These are phyloP conservation scores for Scheffersomyces amazonensis DNA, from an alignment of 805 yeast species.

Conservation along the genomic window DNA sequence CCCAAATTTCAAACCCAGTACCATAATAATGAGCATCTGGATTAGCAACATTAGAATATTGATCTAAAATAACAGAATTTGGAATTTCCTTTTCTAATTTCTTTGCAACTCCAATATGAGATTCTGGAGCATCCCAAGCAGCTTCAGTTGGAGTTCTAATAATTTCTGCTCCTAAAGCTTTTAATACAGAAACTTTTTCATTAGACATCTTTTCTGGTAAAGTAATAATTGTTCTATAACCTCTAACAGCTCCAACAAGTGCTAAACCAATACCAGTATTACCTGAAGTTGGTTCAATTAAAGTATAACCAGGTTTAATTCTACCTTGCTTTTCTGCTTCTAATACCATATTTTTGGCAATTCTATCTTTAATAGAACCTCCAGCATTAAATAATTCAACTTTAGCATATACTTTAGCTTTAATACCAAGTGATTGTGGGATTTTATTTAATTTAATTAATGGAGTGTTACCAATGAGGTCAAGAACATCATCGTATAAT, in stretches of 20 bases:
- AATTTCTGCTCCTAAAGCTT: constrained; percentile 88
- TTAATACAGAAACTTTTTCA: constrained; percentile 83
- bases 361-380: constrained; percentile 87
- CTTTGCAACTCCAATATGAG: constrained; percentile 85
- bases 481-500: constrained; percentile 54
- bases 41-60: constrained; percentile 73
- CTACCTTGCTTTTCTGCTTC: constrained; percentile 77
- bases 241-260: constrained; percentile 80
- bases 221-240: constrained; percentile 83
- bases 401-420: constrained; percentile 70
- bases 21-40: constrained; percentile 83
- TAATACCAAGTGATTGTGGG: constrained; percentile 73
- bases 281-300: constrained; percentile 89
- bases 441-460: constrained; percentile 69
- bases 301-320: constrained; percentile 80
- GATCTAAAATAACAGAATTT: constrained; percentile 80
- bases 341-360: constrained; percentile 82
- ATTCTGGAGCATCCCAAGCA: constrained; percentile 90
- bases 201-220: constrained; percentile 91
- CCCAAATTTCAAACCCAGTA: constrained; percentile 84
- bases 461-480: constrained; percentile 85
- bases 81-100: constrained; percentile 80
- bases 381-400: constrained; percentile 85
- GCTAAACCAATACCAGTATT: constrained; percentile 92
- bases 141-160: constrained; percentile 91